Evolutionary conservation across 1,284 basidiomycete species (phyloP).

Genomic region (Bjerkandera adusta): DNA sequence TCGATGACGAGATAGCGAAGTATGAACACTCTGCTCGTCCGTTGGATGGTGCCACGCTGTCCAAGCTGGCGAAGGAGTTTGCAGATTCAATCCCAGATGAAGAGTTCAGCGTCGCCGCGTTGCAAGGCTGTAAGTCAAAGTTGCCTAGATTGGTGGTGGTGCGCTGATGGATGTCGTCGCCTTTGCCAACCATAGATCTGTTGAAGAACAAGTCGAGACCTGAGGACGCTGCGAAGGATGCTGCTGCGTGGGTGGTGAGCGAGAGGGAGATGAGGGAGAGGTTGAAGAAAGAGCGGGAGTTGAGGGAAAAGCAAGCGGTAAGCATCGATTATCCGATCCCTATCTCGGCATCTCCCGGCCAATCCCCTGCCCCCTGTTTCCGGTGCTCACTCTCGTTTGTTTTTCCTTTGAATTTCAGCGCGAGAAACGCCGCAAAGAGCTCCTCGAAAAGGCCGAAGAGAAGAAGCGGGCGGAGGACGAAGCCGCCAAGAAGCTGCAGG

Average conservation of each 20-base stretch:
- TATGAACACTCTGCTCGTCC: conserved; percentile 61
- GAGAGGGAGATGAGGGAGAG: conserved; percentile 73
- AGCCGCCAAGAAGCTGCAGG: conserved; percentile 17
- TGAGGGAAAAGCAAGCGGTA: conserved; percentile 62
- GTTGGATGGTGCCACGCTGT: conserved; percentile 59
- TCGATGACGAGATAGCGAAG: conserved; percentile 55
- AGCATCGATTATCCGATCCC: conserved; percentile 32
- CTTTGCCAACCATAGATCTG: conserved; percentile 43
- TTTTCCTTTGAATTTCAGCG: conserved; percentile 35
- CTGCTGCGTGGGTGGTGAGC: conserved; percentile 64
- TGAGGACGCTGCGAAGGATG: conserved; percentile 63
- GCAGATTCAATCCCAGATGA: conserved; percentile 75
- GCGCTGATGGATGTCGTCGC: conserved; percentile 10
- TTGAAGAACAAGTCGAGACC: conserved; percentile 80
- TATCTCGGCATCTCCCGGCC: conserved; percentile 10
- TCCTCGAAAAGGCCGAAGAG: conserved; percentile 37
- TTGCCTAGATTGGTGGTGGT: conserved; percentile 14
- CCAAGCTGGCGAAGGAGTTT: conserved; percentile 66
- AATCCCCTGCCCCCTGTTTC: conserved; percentile 2
- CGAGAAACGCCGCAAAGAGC: conserved; percentile 58
- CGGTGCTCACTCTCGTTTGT: conserved; percentile 10
- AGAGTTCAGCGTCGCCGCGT: conserved; percentile 80
- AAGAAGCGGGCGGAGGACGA: conserved; percentile 38
- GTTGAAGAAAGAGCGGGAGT: conserved; percentile 62
- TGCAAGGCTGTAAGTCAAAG: conserved; percentile 75